Percentiles rank a stretch among this genome's conserved stretches.
These are phyloP conservation scores for Jacaranda mimosifolia DNA, from an alignment of 257 asterid species.

Conservation along the genomic window DNA sequence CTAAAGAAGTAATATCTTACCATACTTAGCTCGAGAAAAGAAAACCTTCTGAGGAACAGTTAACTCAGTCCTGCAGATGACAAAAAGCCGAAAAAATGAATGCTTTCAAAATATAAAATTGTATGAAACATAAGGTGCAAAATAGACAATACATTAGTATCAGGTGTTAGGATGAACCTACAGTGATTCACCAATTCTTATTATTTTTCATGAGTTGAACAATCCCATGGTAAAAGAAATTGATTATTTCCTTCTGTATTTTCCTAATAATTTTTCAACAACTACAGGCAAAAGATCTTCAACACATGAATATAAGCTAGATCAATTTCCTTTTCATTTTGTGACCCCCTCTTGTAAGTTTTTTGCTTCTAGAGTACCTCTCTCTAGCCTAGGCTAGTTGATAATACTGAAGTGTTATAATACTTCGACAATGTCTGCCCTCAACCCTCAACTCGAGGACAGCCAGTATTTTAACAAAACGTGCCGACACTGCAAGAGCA, in stretches of 20 bases:
- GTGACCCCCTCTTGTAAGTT: neutral
- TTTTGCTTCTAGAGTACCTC: neutral
- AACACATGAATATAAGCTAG: neutral
- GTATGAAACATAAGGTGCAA: neutral
- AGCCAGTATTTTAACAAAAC: neutral
- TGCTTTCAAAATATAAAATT: neutral
- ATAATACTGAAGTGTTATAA: neutral
- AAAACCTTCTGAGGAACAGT: conserved; percentile 59
- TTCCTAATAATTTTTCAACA: too few species aligned
- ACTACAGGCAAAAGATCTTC: neutral
- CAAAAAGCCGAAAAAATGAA: neutral
- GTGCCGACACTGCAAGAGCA: neutral
- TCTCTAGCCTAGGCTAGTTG: neutral
- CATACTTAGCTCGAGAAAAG: conserved; percentile 59
- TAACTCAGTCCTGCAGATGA: conserved; percentile 50
- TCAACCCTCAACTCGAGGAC: neutral
- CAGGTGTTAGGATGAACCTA: neutral
- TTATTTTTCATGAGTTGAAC: neutral
- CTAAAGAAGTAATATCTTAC: conserved; percentile 52
- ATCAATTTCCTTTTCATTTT: neutral
- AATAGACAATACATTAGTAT: conserved; percentile 8
- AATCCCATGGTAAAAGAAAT: neutral
- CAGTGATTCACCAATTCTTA: neutral
- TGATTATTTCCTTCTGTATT: neutral
- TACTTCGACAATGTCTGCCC: neutral